Evolutionary conservation across 768 basidiomycete genomes (phyloP).

Genomic region (Phylloporus sp.): DNA sequence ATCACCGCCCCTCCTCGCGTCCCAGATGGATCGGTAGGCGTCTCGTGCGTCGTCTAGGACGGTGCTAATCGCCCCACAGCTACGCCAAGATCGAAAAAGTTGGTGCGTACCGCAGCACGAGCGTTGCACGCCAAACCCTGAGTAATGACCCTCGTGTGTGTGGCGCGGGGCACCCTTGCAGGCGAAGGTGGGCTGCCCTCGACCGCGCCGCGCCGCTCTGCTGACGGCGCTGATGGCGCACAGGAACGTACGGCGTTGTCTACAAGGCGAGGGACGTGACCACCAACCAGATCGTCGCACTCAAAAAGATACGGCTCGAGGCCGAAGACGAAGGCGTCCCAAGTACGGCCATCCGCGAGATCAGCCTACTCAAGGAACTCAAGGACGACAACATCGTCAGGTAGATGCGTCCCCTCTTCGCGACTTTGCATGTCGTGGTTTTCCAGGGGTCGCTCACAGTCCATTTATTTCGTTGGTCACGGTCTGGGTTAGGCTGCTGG

Average conservation of each 20-base stretch:
- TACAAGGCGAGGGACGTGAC: slow-evolving; percentile 89
- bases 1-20: slow-evolving; percentile 2
- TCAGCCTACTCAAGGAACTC: slow-evolving; percentile 93
- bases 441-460: too few species aligned
- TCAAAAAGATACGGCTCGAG: slow-evolving; percentile 98
- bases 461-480: too few species aligned
- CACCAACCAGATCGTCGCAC: slow-evolving; percentile 81
- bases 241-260: slow-evolving; percentile 97
- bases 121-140: slow-evolving; percentile 1
- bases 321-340: slow-evolving; percentile 99
- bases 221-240: slow-evolving; percentile 9
- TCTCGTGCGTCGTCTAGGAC: slow-evolving; percentile 3
- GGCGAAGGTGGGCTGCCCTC: slow-evolving; percentile 37
- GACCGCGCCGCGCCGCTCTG: neutral
- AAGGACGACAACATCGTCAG: slow-evolving; percentile 94
- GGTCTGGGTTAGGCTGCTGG: slow-evolving; percentile 59
- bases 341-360: slow-evolving; percentile 96
- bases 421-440: too few species aligned
- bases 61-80: slow-evolving; percentile 42
- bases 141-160: slow-evolving; percentile 17
- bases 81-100: slow-evolving; percentile 98
- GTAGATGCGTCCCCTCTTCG: too few species aligned
- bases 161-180: slow-evolving; percentile 23
- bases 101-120: slow-evolving; percentile 55
- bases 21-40: slow-evolving; percentile 33